Evolutionary conservation across 768 basidiomycete species (phyloP).

Genomic region (Termitomyces sp.): DNA sequence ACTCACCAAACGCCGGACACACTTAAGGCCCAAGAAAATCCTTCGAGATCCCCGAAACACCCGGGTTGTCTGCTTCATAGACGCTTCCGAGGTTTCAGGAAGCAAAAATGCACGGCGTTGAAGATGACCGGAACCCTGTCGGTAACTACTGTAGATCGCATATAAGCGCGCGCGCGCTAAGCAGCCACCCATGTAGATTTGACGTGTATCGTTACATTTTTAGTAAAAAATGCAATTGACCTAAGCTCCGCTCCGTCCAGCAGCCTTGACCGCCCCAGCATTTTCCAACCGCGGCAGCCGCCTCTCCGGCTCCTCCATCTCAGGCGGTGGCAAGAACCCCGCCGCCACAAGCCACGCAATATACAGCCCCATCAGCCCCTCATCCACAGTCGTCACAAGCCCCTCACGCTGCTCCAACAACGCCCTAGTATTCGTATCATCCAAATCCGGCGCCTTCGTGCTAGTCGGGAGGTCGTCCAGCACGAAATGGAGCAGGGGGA

Average conservation of each 20-base stretch:
- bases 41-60: no score
- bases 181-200: no score
- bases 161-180: no score
- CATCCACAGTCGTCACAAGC: slow-evolving; percentile 59
- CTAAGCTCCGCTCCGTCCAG: slow-evolving; percentile 61
- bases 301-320: slow-evolving; percentile 29
- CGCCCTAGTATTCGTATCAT: slow-evolving; percentile 76
- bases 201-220: no score
- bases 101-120: no score
- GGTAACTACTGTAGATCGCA: no score
- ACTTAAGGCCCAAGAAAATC: no score
- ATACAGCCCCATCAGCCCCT: slow-evolving; percentile 77
- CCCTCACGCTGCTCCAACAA: slow-evolving; percentile 43
- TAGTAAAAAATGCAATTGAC: no score
- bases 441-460: slow-evolving; percentile 88
- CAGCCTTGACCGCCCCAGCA: slow-evolving; percentile 45
- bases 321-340: slow-evolving; percentile 67
- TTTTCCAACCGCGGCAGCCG: slow-evolving; percentile 42
- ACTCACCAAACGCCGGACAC: no score
- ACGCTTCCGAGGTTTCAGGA: no score
- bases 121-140: no score
- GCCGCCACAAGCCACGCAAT: slow-evolving; percentile 88
- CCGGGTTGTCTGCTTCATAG: no score
- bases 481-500: slow-evolving; percentile 95
- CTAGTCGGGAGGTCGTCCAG: slow-evolving; percentile 95